These are phyloP conservation scores for Cladosporium cucumerinum DNA, from an alignment of 2,329 filamentous ascomycete genomes.

Conservation along the genomic window DNA sequence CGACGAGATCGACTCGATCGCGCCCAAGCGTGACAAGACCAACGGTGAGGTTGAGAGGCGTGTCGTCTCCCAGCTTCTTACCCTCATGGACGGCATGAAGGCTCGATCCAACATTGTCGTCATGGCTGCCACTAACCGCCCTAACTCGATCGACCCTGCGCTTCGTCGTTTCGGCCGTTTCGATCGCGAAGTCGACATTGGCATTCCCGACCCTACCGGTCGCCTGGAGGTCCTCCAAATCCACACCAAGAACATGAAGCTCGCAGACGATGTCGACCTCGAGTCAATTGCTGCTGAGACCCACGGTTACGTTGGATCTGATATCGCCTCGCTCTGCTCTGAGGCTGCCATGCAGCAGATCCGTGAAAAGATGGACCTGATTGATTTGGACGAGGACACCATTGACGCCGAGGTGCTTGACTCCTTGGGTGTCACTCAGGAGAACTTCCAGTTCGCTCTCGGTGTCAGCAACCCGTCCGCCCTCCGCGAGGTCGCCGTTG, in stretches of 20 bases:
- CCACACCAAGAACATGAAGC: conserved; percentile 99
- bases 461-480: conserved; percentile 98
- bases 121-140: conserved; percentile 98
- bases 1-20: conserved; percentile 98
- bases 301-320: conserved; percentile 97
- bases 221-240: conserved; percentile 99
- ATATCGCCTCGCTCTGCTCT: conserved; percentile 96
- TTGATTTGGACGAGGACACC: conserved; percentile 97
- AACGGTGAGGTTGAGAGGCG: conserved; percentile 98
- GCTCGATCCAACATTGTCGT: conserved; percentile 97
- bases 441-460: conserved; percentile 98
- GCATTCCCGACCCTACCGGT: conserved; percentile 94
- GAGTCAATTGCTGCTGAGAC: conserved; percentile 97
- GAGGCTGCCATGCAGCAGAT: conserved; percentile 99
- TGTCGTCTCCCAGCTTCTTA: conserved; percentile 94
- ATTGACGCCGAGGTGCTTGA: conserved; percentile 98
- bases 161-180: conserved; percentile 97
- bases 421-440: conserved; percentile 97
- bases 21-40: conserved; percentile 99
- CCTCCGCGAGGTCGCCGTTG: conserved; percentile 95
- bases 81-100: conserved; percentile 99
- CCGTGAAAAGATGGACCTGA: conserved; percentile 99
- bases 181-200: conserved; percentile 97
- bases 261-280: conserved; percentile 91
- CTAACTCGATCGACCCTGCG: conserved; percentile 97